Conservation (phyloP, 768 basidiomycete genomes). For the Pleurotus ostreatus region DNA sequence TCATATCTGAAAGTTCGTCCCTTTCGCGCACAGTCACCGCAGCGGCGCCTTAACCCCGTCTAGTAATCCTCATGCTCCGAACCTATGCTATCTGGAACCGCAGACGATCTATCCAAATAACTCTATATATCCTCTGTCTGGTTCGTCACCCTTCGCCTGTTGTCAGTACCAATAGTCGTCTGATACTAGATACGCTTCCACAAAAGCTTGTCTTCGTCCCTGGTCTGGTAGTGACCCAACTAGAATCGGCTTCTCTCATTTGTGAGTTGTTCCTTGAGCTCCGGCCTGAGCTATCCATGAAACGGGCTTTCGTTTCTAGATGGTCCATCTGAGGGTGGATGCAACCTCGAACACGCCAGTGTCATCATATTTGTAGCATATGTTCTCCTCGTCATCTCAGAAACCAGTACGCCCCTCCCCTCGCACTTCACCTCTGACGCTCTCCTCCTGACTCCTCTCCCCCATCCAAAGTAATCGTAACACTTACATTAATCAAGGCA, state of each 20-base stretch:
- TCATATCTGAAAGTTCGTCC: slow-evolving; percentile 31
- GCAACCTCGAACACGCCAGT: slow-evolving; percentile 26
- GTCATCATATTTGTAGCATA: slow-evolving; percentile 35
- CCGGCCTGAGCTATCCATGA: too few relatives aligned
- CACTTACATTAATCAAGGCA: slow-evolving; percentile 32
- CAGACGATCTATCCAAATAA: slow-evolving; percentile 26
- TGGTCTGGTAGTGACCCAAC: slow-evolving; percentile 23
- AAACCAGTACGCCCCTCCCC: slow-evolving; percentile 30
- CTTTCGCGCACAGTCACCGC: too few relatives aligned
- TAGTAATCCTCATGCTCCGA: slow-evolving; percentile 37
- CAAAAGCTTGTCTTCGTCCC: slow-evolving; percentile 28
- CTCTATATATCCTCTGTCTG: slow-evolving; percentile 21
- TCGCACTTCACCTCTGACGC: neutral
- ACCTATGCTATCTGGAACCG: slow-evolving; percentile 44
- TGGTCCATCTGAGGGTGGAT: slow-evolving; percentile 22
- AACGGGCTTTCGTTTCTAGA: slow-evolving; percentile 9
- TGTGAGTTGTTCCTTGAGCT: slow-evolving; percentile 21
- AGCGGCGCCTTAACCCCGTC: too few relatives aligned
- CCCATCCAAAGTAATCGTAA: slow-evolving; percentile 27
- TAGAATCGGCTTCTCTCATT: slow-evolving; percentile 29
- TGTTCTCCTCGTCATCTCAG: slow-evolving; percentile 31
- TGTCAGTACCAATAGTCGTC: too few relatives aligned
- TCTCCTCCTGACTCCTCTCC: neutral
- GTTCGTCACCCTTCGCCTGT: neutral
- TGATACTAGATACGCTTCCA: too few relatives aligned